These are phyloP conservation scores for Cinnamomum micranthum DNA, from an alignment of 164 flowering plant species.

Conservation along the genomic window DNA sequence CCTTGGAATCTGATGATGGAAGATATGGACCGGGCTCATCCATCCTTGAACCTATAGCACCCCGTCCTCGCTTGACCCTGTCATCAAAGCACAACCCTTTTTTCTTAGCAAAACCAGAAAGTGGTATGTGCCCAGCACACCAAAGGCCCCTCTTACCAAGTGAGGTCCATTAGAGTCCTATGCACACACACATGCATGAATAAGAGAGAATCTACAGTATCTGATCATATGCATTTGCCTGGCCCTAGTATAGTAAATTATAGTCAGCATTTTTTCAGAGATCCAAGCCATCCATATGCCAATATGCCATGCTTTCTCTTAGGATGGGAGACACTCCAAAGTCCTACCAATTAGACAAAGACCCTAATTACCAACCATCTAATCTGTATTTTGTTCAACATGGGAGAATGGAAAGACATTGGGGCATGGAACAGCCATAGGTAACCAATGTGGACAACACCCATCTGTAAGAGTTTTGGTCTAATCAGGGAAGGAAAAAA, in stretches of 20 bases:
- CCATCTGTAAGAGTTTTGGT: neutral
- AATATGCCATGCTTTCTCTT: neutral
- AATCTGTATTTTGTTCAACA: neutral
- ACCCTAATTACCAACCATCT: neutral
- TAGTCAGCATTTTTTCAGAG: neutral
- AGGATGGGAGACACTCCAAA: neutral
- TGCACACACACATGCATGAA: neutral
- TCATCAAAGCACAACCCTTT: neutral
- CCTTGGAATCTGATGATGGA: conserved; percentile 30
- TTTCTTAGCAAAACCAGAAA: too few relatives aligned
- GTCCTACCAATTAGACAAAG: neutral
- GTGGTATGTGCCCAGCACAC: too few relatives aligned
- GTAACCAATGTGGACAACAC: neutral
- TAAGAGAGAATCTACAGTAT: neutral
- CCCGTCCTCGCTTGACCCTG: conserved; percentile 92
- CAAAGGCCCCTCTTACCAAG: neutral
- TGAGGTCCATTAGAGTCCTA: neutral
- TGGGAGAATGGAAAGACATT: neutral
- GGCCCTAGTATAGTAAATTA: neutral
- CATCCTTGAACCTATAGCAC: conserved; percentile 83
- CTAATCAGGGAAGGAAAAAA: neutral
- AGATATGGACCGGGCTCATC: conserved; percentile 93
- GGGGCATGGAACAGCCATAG: neutral
- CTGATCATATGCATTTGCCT: neutral
- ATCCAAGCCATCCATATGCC: neutral